Conservation (phyloP, 1,139 yeast species). For the Pichia sp. region DNA sequence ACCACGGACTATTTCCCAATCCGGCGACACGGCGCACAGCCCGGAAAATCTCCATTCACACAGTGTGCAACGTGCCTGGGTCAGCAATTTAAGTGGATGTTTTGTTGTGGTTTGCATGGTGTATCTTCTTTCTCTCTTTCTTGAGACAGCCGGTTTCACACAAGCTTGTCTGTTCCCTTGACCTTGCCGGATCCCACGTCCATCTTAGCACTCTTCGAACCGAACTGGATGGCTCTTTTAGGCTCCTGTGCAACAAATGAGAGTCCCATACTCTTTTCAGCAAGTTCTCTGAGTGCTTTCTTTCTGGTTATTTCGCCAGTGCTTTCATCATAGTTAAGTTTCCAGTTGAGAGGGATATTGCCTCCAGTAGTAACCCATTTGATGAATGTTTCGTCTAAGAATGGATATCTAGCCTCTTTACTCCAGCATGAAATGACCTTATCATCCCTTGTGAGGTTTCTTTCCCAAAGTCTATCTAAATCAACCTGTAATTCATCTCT, state of each 20-base stretch:
- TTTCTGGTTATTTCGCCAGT: constrained; percentile 52
- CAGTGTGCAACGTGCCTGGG: neutral
- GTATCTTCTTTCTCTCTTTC: too few species aligned
- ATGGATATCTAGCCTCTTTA: constrained; percentile 88
- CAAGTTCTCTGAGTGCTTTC: constrained; percentile 60
- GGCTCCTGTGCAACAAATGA: constrained; percentile 65
- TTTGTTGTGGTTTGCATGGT: too few species aligned
- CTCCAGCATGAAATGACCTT: constrained; percentile 86
- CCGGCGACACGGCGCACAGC: neutral
- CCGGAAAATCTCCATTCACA: neutral
- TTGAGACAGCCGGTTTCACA: too few species aligned
- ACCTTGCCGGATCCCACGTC: constrained; percentile 66
- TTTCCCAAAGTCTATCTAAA: constrained; percentile 65
- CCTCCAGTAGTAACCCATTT: constrained; percentile 41
- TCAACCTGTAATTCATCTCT: constrained; percentile 63
- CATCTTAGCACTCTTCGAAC: constrained; percentile 93
- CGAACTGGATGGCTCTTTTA: constrained; percentile 97
- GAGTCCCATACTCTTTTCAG: constrained; percentile 46
- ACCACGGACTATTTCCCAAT: neutral
- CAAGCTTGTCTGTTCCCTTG: constrained; percentile 57
- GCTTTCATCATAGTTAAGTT: constrained; percentile 34
- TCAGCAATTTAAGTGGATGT: too few species aligned
- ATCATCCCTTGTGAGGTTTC: constrained; percentile 92
- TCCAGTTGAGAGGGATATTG: constrained; percentile 51
- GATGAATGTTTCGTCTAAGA: constrained; percentile 65